Conservation (phyloP, 768 basidiomycete genomes). For the Trametes meyenii region DNA sequence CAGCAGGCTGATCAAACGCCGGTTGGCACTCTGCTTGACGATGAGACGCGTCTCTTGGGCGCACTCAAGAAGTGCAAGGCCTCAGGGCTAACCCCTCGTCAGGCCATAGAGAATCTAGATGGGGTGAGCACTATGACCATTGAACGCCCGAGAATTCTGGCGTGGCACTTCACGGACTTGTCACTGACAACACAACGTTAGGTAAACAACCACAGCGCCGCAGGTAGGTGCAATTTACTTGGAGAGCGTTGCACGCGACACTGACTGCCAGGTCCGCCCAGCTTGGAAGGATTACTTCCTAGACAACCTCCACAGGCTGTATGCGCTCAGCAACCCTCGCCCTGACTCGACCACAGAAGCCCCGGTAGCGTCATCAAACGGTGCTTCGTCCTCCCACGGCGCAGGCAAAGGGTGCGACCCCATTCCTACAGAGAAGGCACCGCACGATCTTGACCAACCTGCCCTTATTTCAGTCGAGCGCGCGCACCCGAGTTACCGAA, state of each 20-base stretch:
- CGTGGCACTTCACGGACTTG: too few relatives aligned
- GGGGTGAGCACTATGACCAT: not conserved
- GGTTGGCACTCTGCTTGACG: not conserved
- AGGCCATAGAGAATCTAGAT: conserved; percentile 6
- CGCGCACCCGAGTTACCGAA: too few relatives aligned
- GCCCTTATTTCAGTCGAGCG: too few relatives aligned
- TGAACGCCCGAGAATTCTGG: too few relatives aligned
- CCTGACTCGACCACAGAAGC: not conserved
- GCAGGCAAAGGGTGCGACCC: not conserved
- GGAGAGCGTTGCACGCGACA: too few relatives aligned
- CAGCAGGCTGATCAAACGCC: not conserved
- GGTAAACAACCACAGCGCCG: conserved; percentile 4
- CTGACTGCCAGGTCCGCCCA: not conserved
- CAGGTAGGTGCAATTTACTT: not conserved
- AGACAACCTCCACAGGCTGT: not conserved
- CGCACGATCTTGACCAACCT: too few relatives aligned
- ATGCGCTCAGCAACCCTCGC: not conserved
- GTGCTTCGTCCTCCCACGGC: not conserved
- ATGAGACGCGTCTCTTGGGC: not conserved
- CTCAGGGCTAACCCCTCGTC: not conserved
- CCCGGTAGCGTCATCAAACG: not conserved
- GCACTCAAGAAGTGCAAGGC: conserved; percentile 1
- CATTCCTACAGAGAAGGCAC: not conserved
- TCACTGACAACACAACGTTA: not conserved
- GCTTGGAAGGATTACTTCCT: conserved; percentile 11